Percentiles rank a stretch among this genome's conserved stretches.
Conservation (phyloP, 2,329 filamentous ascomycete species). For the Parasarocladium wereldwijsianum region DNA sequence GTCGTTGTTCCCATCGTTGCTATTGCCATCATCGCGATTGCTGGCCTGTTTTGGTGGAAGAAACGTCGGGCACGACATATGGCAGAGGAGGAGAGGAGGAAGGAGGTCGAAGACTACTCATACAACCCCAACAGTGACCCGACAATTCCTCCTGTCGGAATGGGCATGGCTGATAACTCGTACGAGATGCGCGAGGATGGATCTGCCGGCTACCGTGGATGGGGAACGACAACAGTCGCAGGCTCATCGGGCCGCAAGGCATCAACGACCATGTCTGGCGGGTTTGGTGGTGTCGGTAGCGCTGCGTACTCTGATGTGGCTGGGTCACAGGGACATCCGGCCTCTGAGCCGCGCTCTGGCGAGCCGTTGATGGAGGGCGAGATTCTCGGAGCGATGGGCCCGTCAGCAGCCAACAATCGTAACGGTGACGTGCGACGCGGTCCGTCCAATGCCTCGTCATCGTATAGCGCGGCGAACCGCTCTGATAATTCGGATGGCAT, state of each 20-base stretch:
- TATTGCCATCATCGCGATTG: conserved; percentile 65
- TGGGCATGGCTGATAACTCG: conserved; percentile 31
- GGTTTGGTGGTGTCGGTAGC: conserved; percentile 38
- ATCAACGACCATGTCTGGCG: conserved; percentile 78
- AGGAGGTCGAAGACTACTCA: conserved; percentile 93
- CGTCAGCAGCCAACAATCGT: conserved; percentile 50
- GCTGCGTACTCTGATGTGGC: conserved; percentile 55
- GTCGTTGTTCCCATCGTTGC: conserved; percentile 88
- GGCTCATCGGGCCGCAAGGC: conserved; percentile 65
- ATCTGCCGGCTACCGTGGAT: conserved; percentile 75
- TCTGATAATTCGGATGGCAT: conserved; percentile 53
- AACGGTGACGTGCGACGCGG: conserved; percentile 66
- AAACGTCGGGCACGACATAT: conserved; percentile 74
- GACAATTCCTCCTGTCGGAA: conserved; percentile 43
- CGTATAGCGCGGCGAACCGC: conserved; percentile 69
- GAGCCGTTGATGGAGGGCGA: conserved; percentile 57
- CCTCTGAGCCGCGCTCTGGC: conserved; percentile 55
- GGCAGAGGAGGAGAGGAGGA: conserved; percentile 75
- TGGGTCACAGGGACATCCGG: conserved; percentile 51
- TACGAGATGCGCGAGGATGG: conserved; percentile 70
- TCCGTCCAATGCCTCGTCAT: conserved; percentile 89
- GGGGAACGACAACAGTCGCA: conserved; percentile 61
- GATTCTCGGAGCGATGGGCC: conserved; percentile 70
- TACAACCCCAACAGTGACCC: conserved; percentile 98
- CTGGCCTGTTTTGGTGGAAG: conserved; percentile 73